Conservation (phyloP, 2,329 filamentous ascomycete genomes). For the Alternaria conjuncta region DNA sequence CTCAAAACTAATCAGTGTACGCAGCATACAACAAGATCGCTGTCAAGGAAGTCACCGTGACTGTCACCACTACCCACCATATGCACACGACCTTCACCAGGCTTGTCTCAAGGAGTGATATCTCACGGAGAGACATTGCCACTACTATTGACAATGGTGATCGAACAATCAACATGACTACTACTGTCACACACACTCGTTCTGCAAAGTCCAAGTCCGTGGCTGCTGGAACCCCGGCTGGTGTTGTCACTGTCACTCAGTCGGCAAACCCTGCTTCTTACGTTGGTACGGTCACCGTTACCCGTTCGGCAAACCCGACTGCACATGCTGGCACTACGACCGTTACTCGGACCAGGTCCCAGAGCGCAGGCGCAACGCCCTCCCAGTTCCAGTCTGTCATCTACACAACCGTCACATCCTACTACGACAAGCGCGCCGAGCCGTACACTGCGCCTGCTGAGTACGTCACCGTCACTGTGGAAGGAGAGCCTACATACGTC, state of each 20-base stretch:
- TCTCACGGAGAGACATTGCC: neutral
- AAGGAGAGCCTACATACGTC: neutral
- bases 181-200: neutral
- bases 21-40: conserved; percentile 4
- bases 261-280: neutral
- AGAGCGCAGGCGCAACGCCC: neutral
- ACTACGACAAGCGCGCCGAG: neutral
- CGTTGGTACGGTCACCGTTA: neutral
- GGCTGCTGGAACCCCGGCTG: neutral
- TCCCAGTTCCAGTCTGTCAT: neutral
- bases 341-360: neutral
- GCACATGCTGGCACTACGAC: neutral
- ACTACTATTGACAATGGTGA: neutral
- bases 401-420: neutral
- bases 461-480: neutral
- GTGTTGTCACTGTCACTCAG: neutral
- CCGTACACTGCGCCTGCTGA: neutral
- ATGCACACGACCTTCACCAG: neutral
- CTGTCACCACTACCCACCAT: neutral
- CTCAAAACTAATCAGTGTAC: neutral
- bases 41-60: neutral
- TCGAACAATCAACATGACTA: neutral
- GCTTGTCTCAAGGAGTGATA: neutral
- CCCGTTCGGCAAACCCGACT: neutral
- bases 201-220: neutral